Conservation (phyloP, 208 protist genomes). For the Acanthamoeba healyi region DNA sequence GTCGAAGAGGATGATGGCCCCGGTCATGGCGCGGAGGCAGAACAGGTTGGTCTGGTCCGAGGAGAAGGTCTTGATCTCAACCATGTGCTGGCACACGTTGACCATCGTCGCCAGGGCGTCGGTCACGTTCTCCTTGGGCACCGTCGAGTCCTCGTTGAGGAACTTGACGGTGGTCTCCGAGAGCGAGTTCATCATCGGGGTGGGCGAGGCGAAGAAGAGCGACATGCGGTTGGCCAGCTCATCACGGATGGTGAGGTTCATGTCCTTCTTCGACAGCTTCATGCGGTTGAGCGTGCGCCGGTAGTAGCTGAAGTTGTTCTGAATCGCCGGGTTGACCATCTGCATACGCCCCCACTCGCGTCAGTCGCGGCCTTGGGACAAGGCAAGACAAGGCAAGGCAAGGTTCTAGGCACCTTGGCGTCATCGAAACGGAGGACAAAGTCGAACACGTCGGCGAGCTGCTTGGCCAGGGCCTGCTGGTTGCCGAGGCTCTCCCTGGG, state of each 20-base stretch:
- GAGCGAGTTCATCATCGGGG: slow-evolving; percentile 90
- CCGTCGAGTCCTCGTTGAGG: slow-evolving; percentile 71
- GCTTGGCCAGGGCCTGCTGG: slow-evolving; percentile 90
- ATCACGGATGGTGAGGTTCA: slow-evolving; percentile 69
- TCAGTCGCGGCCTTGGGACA: background rate
- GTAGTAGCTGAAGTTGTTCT: slow-evolving; percentile 93
- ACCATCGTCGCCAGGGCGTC: slow-evolving; percentile 87
- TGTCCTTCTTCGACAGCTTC: slow-evolving; percentile 88
- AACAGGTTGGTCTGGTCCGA: slow-evolving; percentile 87
- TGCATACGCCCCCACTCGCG: slow-evolving; percentile 60
- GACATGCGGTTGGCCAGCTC: slow-evolving; percentile 86
- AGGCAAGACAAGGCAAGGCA: no score
- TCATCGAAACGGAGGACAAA: slow-evolving; percentile 91
- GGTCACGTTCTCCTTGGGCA: slow-evolving; percentile 86
- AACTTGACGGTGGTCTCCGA: slow-evolving; percentile 87
- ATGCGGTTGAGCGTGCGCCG: slow-evolving; percentile 90
- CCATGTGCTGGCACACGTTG: slow-evolving; percentile 90
- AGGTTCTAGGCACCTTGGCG: slow-evolving; percentile 86
- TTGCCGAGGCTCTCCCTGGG: slow-evolving; percentile 83
- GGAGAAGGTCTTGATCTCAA: slow-evolving; percentile 87
- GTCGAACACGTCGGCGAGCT: slow-evolving; percentile 90
- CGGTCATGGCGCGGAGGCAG: slow-evolving; percentile 90
- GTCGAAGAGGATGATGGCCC: slow-evolving; percentile 90
- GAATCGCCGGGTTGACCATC: slow-evolving; percentile 91
- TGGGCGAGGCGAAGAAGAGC: slow-evolving; percentile 91